phyloP scores from a whole-genome alignment of 2,329 filamentous ascomycete species.

The Fusarium metavorans region DNA sequence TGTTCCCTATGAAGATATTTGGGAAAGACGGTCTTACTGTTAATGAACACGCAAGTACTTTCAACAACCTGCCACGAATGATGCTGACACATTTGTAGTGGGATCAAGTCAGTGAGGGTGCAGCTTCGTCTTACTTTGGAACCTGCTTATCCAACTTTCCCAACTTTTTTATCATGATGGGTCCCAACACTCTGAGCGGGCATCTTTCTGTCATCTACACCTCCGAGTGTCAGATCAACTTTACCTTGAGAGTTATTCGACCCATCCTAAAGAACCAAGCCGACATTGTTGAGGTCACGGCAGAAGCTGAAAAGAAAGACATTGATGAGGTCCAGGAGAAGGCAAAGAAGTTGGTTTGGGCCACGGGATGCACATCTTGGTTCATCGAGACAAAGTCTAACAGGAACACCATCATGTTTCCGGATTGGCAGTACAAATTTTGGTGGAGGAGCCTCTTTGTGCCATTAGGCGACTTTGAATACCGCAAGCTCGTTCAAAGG shows the following conservation, averaged over 20 bases:
- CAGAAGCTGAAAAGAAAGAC: slow-evolving; percentile 39
- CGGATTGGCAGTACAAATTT: slow-evolving; percentile 62
- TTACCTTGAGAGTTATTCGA: slow-evolving; percentile 48
- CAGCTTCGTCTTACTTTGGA: slow-evolving; percentile 59
- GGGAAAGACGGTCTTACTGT: slow-evolving; percentile 55
- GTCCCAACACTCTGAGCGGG: slow-evolving; percentile 55
- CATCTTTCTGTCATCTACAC: slow-evolving; percentile 64
- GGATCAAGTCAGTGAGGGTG: slow-evolving; percentile 38
- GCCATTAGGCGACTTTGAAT: slow-evolving; percentile 51
- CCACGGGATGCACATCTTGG: slow-evolving; percentile 64
- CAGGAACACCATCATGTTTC: slow-evolving; percentile 65
- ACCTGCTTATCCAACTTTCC: slow-evolving; percentile 60
- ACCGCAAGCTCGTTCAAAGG: not conserved
- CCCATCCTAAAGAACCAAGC: slow-evolving; percentile 50
- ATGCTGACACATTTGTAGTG: slow-evolving; percentile 46
- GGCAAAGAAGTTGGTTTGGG: slow-evolving; percentile 60
- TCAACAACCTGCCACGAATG: rapidly evolving
- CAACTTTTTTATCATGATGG: slow-evolving; percentile 54
- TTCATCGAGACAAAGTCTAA: slow-evolving; percentile 59
- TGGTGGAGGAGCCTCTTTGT: slow-evolving; percentile 62
- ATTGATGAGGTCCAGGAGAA: slow-evolving; percentile 53
- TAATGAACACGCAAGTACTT: slow-evolving; percentile 54
- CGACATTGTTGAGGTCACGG: slow-evolving; percentile 49
- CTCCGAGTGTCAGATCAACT: slow-evolving; percentile 65
- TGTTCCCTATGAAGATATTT: slow-evolving; percentile 60